Conservation (phyloP, 805 yeast genomes). For the Gaillardinia entomophila region DNA sequence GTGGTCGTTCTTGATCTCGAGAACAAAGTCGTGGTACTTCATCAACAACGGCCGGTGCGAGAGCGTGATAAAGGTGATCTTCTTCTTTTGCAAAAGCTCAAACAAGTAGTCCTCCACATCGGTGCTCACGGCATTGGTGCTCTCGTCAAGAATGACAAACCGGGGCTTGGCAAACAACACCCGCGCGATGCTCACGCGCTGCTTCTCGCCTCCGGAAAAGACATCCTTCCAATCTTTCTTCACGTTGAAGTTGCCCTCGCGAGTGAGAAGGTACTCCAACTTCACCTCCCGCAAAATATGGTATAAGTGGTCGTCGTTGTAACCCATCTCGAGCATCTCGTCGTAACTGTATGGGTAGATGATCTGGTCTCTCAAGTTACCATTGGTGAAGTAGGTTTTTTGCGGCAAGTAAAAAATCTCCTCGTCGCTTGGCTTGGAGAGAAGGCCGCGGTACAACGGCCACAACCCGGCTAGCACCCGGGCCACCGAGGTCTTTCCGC, state of each 20-base stretch:
- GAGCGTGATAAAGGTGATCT: conserved; percentile 74
- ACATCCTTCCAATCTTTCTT: conserved; percentile 80
- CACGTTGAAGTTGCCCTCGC: conserved; percentile 54
- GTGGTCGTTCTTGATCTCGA: conserved; percentile 53
- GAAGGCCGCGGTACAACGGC: conserved; percentile 82
- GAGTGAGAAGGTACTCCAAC: conserved; percentile 68
- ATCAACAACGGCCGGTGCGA: conserved; percentile 79
- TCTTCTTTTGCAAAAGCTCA: conserved; percentile 62
- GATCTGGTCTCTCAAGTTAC: conserved; percentile 85
- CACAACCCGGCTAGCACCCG: conserved; percentile 82
- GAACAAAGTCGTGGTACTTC: conserved; percentile 74
- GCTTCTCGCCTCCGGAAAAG: conserved; percentile 96
- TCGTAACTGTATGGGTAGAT: conserved; percentile 78
- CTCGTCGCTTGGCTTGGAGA: conserved; percentile 67
- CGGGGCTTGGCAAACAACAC: conserved; percentile 73
- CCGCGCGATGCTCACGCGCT: conserved; percentile 83
- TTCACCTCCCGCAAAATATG: conserved; percentile 70
- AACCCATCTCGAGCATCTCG: conserved; percentile 70
- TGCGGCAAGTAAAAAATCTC: conserved; percentile 81
- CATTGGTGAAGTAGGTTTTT: conserved; percentile 75
- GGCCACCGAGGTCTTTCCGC: conserved; percentile 84
- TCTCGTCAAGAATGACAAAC: conserved; percentile 83
- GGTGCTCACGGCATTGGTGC: conserved; percentile 87
- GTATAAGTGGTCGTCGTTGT: conserved; percentile 62
- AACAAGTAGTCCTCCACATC: conserved; percentile 87